phyloP scores from a whole-genome alignment of 2,329 filamentous ascomycete species.

The Chrysosporium queenslandicum region DNA sequence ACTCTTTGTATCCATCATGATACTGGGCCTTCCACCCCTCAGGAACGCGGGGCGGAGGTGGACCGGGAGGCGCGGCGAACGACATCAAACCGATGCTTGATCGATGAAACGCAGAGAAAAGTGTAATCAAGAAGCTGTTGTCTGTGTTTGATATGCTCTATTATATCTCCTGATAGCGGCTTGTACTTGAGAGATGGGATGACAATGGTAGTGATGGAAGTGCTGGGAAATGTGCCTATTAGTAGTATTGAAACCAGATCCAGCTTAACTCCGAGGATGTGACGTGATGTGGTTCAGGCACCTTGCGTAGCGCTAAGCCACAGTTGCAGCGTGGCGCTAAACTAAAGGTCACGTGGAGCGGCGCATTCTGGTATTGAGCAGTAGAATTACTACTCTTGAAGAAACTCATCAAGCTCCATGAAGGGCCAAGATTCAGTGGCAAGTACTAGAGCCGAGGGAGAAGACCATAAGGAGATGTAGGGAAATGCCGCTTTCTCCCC shows the following conservation, averaged over 20 bases:
- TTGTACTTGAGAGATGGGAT: too few relatives aligned
- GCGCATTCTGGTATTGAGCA: too few relatives aligned
- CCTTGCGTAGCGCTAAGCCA: background rate
- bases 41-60: slow-evolving; percentile 53
- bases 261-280: background rate
- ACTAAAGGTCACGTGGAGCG: background rate
- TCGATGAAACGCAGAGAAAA: background rate
- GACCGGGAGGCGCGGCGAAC: slow-evolving; percentile 38
- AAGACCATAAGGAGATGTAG: too few relatives aligned
- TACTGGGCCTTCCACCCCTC: slow-evolving; percentile 78
- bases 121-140: background rate
- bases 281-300: background rate
- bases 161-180: background rate
- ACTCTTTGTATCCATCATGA: slow-evolving; percentile 83
- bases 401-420: too few relatives aligned
- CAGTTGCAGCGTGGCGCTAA: background rate
- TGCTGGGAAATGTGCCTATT: background rate
- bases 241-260: background rate
- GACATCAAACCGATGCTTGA: slow-evolving; percentile 22
- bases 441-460: too few relatives aligned
- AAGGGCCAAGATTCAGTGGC: too few relatives aligned
- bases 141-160: background rate
- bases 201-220: background rate
- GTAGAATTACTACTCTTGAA: too few relatives aligned
- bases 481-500: too few relatives aligned